Conservation (phyloP, 495 filamentous ascomycete species). For the Penicillium odoratum region DNA sequence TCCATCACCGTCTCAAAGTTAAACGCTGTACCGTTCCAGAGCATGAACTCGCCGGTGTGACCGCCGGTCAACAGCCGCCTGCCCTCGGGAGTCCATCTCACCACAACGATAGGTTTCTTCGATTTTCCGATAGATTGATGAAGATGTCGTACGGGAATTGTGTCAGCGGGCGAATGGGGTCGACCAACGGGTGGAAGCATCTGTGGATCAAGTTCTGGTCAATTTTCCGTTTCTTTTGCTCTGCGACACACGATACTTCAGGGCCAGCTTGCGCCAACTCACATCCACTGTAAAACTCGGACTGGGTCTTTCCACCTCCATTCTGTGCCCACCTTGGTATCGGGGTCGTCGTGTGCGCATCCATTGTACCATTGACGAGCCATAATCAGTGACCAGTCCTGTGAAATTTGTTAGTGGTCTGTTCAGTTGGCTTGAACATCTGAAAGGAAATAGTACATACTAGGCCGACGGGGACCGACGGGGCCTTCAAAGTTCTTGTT, state of each 20-base stretch:
- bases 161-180: conserved; percentile 69
- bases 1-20: conserved; percentile 99
- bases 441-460: conserved; percentile 27
- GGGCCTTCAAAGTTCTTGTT: conserved; percentile 41
- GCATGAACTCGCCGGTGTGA: conserved; percentile 94
- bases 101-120: conserved; percentile 95
- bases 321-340: conserved; percentile 63
- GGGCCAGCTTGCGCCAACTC: conserved; percentile 33
- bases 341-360: conserved; percentile 80
- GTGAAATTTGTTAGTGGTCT: neutral
- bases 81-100: conserved; percentile 96
- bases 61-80: conserved; percentile 87
- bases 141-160: conserved; percentile 83
- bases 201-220: conserved; percentile 26
- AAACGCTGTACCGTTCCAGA: conserved; percentile 98
- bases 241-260: neutral
- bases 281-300: conserved; percentile 88
- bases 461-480: conserved; percentile 42
- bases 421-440: conserved; percentile 3
- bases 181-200: conserved; percentile 84
- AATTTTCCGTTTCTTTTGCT: conserved; percentile 10
- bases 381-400: conserved; percentile 89
- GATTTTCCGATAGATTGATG: conserved; percentile 97
- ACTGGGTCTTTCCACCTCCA: conserved; percentile 82
- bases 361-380: conserved; percentile 88